A percentile compares a stretch with the other conserved stretches of the same genome.
Evolutionary conservation across 2,329 filamentous ascomycete genomes (phyloP).

Genomic region (Chaetoscypha palmicola): DNA sequence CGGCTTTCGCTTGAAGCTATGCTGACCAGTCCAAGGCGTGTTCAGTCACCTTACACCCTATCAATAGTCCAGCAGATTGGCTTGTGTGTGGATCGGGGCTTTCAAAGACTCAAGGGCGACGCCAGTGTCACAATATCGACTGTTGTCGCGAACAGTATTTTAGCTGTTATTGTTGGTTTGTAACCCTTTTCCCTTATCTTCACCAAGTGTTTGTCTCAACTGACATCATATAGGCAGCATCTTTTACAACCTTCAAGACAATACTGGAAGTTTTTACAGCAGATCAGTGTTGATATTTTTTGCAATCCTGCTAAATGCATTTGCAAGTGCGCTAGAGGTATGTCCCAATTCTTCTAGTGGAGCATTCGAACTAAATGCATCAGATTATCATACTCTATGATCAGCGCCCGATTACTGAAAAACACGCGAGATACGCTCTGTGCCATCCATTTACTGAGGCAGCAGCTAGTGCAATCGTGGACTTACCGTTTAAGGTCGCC

Average conservation of each 20-base stretch:
- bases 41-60: constrained; percentile 62
- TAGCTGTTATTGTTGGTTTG: constrained; percentile 50
- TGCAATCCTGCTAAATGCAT: constrained; percentile 57
- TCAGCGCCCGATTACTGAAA: constrained; percentile 50
- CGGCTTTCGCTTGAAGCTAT: neutral
- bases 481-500: constrained; percentile 72
- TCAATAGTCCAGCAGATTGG: constrained; percentile 67
- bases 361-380: neutral
- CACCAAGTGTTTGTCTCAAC: too few species aligned
- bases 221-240: constrained; percentile 38
- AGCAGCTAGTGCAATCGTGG: constrained; percentile 75
- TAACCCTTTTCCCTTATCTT: neutral
- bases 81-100: constrained; percentile 75
- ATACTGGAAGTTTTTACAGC: constrained; percentile 51
- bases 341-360: neutral
- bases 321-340: constrained; percentile 39
- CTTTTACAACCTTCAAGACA: constrained; percentile 52
- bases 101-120: constrained; percentile 58
- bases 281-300: constrained; percentile 60
- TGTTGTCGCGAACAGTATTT: constrained; percentile 31
- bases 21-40: constrained; percentile 38
- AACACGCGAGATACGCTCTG: constrained; percentile 79
- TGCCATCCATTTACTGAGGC: constrained; percentile 88
- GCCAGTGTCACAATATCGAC: constrained; percentile 9
- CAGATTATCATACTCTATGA: constrained; percentile 53